Base-by-base conservation (phyloP, 2,329 filamentous ascomycete species). In the Fusarium keratoplasticum region DNA sequence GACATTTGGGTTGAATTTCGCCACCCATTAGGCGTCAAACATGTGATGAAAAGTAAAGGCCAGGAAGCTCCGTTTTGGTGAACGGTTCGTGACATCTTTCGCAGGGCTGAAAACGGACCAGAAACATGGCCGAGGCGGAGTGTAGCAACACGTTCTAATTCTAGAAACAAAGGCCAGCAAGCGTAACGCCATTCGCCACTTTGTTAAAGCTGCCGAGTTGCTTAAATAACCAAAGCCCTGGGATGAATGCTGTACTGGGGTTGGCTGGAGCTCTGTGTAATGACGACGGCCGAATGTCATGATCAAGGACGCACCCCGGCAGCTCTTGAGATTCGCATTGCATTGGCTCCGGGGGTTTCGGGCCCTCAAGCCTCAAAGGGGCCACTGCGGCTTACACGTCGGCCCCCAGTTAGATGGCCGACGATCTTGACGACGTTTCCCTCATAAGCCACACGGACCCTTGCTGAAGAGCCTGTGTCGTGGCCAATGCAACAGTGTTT, bases 401-500 rank as follows among this genome's bases (percentile, higher is more conserved):
- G 47, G 40, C 27, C 47, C 60, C 31, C 61, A 70, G 59, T 55
- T 66, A 54, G 36, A 64, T 33, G 38, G 36, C 55, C 40, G 66
- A 65, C 54, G 64, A 52, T 75, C 59, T 44, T 63, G 25, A 10
- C 58, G 47, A 55, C 61, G 55, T 52, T 67, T 33, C 42, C 20
- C 55, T 71, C 47, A 71, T 60, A 62, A 73, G 69, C 74, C 74
- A 73, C 74, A 70, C 16, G 35, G 25, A 44, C 52, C 69, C 66
- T 70, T 64, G 69, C 31, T 57, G 7, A 52, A 62, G 69, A 47
- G 29, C 20, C 66, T 18, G 44, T 59, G 58, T 40, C 35, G 22
- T n/a, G 35, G 47, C 42, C 64, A 71, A 71, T 67, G 38, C 40
- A 42, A 58, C 22, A 25, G 20, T 38, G 38, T 38, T 54, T 63